These are phyloP conservation scores for Marsdenia floribunda DNA, from an alignment of 257 asterid genomes.

Conservation along the genomic window DNA sequence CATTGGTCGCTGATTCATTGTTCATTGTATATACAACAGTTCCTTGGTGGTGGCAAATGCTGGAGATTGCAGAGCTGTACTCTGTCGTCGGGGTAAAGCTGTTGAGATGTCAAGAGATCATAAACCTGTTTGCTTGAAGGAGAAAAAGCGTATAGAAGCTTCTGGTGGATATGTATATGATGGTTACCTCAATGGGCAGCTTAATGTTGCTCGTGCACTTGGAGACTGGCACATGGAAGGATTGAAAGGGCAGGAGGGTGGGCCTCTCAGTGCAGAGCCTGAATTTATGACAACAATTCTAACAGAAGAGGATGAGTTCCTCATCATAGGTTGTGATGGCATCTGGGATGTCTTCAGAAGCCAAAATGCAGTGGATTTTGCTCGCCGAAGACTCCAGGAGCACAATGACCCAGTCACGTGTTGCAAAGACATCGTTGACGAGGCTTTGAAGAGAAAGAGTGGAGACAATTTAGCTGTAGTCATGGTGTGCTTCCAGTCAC, in stretches of 20 bases:
- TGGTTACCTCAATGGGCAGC: slow-evolving; percentile 91
- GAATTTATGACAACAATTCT: slow-evolving; percentile 70
- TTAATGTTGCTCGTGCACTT: slow-evolving; percentile 87
- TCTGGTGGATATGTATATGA: slow-evolving; percentile 84
- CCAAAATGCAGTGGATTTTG: slow-evolving; percentile 95
- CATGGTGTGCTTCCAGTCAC: slow-evolving; percentile 74
- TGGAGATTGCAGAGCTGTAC: slow-evolving; percentile 97
- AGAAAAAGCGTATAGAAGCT: slow-evolving; percentile 76
- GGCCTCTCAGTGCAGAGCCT: slow-evolving; percentile 97
- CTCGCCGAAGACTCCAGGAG: slow-evolving; percentile 82
- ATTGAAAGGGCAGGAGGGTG: slow-evolving; percentile 55
- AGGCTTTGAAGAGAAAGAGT: slow-evolving; percentile 85
- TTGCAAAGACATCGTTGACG: slow-evolving; percentile 75
- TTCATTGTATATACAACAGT: slow-evolving; percentile 34
- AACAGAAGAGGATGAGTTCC: slow-evolving; percentile 84
- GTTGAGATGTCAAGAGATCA: slow-evolving; percentile 97
- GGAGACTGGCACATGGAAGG: slow-evolving; percentile 99
- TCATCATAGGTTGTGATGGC: slow-evolving; percentile 89
- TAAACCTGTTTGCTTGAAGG: slow-evolving; percentile 58
- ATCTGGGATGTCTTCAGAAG: slow-evolving; percentile 93
- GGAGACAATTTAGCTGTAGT: slow-evolving; percentile 82
- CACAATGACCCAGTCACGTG: slow-evolving; percentile 82
- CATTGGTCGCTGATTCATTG: neutral
- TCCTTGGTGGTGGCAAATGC: slow-evolving; percentile 94
- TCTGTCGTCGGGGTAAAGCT: slow-evolving; percentile 88